These are phyloP conservation scores for Puccinia hordei DNA, from an alignment of 1,284 basidiomycete genomes.

Conservation along the genomic window DNA sequence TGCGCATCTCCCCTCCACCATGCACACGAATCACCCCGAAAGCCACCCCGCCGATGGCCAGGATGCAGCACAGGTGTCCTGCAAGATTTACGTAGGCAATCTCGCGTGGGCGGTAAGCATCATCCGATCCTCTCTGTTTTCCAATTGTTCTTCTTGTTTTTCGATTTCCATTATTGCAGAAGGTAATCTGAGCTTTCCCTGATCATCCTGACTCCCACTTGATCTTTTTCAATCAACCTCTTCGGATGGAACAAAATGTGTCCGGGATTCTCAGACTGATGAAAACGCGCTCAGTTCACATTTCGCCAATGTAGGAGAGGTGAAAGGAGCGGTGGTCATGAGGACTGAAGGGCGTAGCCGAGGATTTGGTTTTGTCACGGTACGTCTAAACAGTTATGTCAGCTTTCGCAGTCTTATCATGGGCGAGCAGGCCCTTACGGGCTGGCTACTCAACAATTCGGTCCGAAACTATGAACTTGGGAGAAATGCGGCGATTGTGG, in stretches of 20 bases:
- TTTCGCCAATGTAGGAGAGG: slow-evolving; percentile 29
- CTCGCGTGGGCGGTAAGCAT: slow-evolving; percentile 45
- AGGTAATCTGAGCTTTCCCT: neutral
- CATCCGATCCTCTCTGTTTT: neutral
- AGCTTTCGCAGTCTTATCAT: neutral
- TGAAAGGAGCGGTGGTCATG: slow-evolving; percentile 45
- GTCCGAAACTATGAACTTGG: neutral
- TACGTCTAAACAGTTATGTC: neutral
- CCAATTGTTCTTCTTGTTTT: neutral
- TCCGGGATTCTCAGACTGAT: slow-evolving; percentile 23
- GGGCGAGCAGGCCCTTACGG: too few species aligned
- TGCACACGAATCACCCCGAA: slow-evolving; percentile 1
- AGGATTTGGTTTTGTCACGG: slow-evolving; percentile 47
- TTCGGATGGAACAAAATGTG: neutral
- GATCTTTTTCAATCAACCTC: neutral
- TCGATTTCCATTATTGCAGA: neutral
- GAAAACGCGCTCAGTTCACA: slow-evolving; percentile 33
- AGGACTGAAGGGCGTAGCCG: slow-evolving; percentile 38
- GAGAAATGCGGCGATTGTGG: too few species aligned
- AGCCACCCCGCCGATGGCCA: neutral
- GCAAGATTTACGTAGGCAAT: slow-evolving; percentile 48
- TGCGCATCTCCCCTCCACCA: neutral
- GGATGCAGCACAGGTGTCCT: slow-evolving; percentile 16
- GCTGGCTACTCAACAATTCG: neutral
- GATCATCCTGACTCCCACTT: neutral